Conservation (phyloP, 2,329 filamentous ascomycete genomes). For the Sporothrix pseudoabietina region DNA sequence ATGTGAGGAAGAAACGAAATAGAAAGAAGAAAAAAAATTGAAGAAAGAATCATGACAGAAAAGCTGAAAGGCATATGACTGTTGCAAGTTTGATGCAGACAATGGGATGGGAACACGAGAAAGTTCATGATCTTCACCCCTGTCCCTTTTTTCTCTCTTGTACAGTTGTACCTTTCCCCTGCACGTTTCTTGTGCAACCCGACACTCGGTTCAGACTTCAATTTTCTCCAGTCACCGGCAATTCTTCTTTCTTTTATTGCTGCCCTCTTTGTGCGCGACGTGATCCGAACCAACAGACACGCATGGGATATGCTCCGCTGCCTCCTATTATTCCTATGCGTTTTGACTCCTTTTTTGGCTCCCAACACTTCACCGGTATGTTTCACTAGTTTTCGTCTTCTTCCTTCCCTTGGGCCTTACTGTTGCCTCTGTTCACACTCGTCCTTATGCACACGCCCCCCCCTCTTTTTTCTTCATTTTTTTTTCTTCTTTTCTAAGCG, state of each 20-base stretch:
- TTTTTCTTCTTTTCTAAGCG: not conserved
- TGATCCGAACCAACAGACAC: not conserved
- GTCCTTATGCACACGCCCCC: slow-evolving; percentile 11
- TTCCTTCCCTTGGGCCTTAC: not conserved
- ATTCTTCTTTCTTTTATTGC: not conserved
- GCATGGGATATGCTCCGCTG: not conserved
- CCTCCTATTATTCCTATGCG: not conserved
- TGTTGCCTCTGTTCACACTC: not conserved
- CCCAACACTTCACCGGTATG: slow-evolving; percentile 11
- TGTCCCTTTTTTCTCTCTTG: not conserved
- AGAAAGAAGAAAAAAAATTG: not conserved
- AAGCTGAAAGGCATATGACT: not conserved
- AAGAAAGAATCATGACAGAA: not conserved
- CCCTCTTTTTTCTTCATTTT: not conserved
- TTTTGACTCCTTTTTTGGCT: not conserved
- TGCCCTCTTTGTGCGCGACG: not conserved
- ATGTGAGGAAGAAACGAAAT: not conserved
- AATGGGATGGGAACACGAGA: not conserved
- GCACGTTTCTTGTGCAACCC: not conserved
- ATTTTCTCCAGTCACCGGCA: not conserved
- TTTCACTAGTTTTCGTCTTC: not conserved
- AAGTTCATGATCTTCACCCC: not conserved
- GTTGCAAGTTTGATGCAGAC: not conserved
- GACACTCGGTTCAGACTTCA: slow-evolving; percentile 9
- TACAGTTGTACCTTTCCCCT: not conserved